A percentile compares a stretch with the other conserved stretches of the same genome.
Conservation (phyloP, 2,329 filamentous ascomycete genomes). For the Fusarium xylarioides region DNA sequence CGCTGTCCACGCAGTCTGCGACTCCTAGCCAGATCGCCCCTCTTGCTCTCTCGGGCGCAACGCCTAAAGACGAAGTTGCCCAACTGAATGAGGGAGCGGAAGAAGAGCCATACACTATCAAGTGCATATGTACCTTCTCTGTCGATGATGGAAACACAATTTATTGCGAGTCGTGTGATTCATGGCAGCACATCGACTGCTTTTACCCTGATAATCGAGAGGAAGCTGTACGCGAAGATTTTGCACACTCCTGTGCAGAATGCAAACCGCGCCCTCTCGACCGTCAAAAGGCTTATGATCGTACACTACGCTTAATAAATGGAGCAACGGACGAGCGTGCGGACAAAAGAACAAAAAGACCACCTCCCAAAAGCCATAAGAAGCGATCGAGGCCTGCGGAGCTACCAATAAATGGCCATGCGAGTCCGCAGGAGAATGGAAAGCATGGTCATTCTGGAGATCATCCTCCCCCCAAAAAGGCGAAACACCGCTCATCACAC, state of each 20-base stretch:
- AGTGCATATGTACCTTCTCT: slow-evolving; percentile 93
- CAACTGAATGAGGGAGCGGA: slow-evolving; percentile 64
- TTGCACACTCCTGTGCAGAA: slow-evolving; percentile 87
- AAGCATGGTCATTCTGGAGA: slow-evolving; percentile 59
- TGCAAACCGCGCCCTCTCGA: slow-evolving; percentile 84
- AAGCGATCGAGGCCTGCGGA: slow-evolving; percentile 83
- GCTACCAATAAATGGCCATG: slow-evolving; percentile 73
- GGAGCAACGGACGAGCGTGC: slow-evolving; percentile 58
- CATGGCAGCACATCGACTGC: slow-evolving; percentile 98
- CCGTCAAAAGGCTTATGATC: slow-evolving; percentile 76
- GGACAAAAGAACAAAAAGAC: slow-evolving; percentile 78
- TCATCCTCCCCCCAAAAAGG: slow-evolving; percentile 74
- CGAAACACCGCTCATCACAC: slow-evolving; percentile 83
- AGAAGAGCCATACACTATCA: slow-evolving; percentile 92
- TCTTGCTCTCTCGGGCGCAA: slow-evolving; percentile 44
- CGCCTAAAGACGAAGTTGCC: slow-evolving; percentile 52
- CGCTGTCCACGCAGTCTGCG: slow-evolving; percentile 64
- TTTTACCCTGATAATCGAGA: slow-evolving; percentile 83
- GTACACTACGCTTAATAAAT: slow-evolving; percentile 68
- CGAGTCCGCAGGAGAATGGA: slow-evolving; percentile 64
- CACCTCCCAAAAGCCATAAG: slow-evolving; percentile 82
- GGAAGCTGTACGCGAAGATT: slow-evolving; percentile 75
- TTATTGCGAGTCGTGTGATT: slow-evolving; percentile 93
- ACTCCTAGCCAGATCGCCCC: slow-evolving; percentile 63
- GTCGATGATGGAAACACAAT: slow-evolving; percentile 99